Evolutionary conservation across 2,329 filamentous ascomycete species (phyloP).

Genomic region (Exutisphaerella laricina): DNA sequence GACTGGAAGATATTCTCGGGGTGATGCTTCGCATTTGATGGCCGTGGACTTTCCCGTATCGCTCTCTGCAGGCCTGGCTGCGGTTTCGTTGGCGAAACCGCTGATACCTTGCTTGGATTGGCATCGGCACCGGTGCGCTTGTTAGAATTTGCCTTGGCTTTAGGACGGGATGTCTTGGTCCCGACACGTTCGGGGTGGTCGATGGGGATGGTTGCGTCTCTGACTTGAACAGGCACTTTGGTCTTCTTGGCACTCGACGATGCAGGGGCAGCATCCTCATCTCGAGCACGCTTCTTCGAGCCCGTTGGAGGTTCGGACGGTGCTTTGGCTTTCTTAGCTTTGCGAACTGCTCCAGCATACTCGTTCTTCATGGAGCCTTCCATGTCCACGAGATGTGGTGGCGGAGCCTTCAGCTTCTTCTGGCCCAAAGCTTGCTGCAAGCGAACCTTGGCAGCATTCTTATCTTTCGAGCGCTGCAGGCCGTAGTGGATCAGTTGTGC

Average conservation of each 20-base stretch:
- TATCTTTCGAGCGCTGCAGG: conserved; percentile 51
- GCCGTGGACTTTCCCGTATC: not conserved
- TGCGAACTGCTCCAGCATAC: conserved; percentile 48
- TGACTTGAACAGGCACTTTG: conserved; percentile 25
- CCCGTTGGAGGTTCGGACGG: conserved; percentile 4
- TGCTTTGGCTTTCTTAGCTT: conserved; percentile 34
- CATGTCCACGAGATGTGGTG: conserved; percentile 44
- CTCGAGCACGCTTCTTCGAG: conserved; percentile 22
- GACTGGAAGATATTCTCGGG: conserved; percentile 12
- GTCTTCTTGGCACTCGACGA: conserved; percentile 23
- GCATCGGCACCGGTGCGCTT: too few relatives aligned
- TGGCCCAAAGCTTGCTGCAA: conserved; percentile 53
- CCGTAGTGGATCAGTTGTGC: conserved; percentile 60
- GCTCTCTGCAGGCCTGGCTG: conserved; percentile 5
- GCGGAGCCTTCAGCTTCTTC: conserved; percentile 44
- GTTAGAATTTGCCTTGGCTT: conserved; percentile 10
- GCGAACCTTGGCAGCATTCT: conserved; percentile 54
- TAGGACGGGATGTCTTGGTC: not conserved
- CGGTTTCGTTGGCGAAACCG: not conserved
- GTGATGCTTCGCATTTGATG: not conserved
- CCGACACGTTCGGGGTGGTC: conserved; percentile 15
- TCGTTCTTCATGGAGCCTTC: conserved; percentile 55
- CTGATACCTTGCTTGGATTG: too few relatives aligned
- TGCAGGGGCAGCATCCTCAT: conserved; percentile 12
- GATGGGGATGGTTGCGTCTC: conserved; percentile 24